Base-by-base conservation (phyloP, 331 rosid genomes). In the Quercus tomentella region DNA sequence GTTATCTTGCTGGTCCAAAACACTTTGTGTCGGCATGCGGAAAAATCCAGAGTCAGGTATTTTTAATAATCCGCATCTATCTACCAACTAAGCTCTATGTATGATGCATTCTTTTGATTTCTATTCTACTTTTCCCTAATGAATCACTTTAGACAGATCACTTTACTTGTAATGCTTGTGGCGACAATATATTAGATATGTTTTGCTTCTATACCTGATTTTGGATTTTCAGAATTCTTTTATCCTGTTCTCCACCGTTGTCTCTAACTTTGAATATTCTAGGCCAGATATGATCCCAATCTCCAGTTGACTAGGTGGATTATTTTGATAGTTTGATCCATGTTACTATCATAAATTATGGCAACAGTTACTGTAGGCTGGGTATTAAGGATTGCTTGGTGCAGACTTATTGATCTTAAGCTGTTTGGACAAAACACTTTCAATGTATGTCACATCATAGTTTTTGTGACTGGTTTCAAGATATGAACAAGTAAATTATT, bases 1-100 rank as follows among this genome's bases (percentile, higher is more conserved):
- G 98, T 75, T 94, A 94, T 87, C 4, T 94, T 66, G 97, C 97
- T 76, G 97, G 94, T 77, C 97, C 98, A 31, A 94, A 90, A 79
- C 96, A 94, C 84, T 94, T 92, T 81, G 82, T 89, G 52, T 65
- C 90, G 2, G 98, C 98, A 31, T 89, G 94, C 45, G 89, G 85
- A 83, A 94, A 94, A 83, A 76, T 94, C 75, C 98, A 94, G 82
- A 90, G 97, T 88, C 98, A 92, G 98, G 98, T 94, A 78, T 72
- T 76, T 63, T 71, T 65, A 30, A 10, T 55, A 61, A 28, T 25
- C 35, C 57, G 18, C 23, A 30, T 76, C 54, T 5, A 4, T 74
- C 51, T 33, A 73, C 79, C 55, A 35, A 56, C 49, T 41, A 22
- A 30, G 56, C 52, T 16, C 20, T 31, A 17, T 41, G 49, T 41